These are phyloP conservation scores for Salpingoeca rosetta DNA, from an alignment of 78 protist species.

Conservation along the genomic window DNA sequence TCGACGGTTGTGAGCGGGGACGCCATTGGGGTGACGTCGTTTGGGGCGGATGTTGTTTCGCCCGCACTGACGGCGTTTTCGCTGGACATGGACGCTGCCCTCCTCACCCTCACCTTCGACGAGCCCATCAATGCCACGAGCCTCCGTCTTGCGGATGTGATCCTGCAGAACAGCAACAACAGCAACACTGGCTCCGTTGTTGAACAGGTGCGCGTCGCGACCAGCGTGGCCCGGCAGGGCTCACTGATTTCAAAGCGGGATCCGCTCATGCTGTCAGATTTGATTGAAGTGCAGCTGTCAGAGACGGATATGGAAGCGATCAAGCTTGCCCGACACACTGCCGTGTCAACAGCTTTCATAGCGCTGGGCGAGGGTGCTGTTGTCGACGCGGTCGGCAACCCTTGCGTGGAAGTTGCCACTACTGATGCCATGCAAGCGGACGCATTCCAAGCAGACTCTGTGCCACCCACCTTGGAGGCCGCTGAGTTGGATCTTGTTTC, in stretches of 20 bases:
- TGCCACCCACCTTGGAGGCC: neutral
- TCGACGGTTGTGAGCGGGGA: no score
- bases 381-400: neutral
- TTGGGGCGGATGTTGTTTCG: neutral
- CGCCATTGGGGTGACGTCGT: neutral
- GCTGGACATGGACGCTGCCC: neutral
- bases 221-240: no score
- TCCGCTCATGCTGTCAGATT: neutral
- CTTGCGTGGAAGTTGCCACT: neutral
- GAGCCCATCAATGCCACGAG: neutral
- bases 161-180: neutral
- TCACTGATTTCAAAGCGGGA: no score
- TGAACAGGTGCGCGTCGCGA: neutral
- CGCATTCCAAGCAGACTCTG: neutral
- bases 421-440: neutral
- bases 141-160: neutral
- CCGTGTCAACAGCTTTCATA: neutral
- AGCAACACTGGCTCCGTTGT: neutral
- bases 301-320: neutral
- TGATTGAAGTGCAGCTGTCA: neutral
- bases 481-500: neutral
- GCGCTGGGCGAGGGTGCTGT: neutral
- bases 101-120: neutral
- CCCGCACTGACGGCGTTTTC: neutral
- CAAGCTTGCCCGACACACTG: neutral